Percentiles rank a stretch among this genome's conserved stretches.
phyloP scores from a whole-genome alignment of 306 rosid genomes.

The Parietaria judaica region DNA sequence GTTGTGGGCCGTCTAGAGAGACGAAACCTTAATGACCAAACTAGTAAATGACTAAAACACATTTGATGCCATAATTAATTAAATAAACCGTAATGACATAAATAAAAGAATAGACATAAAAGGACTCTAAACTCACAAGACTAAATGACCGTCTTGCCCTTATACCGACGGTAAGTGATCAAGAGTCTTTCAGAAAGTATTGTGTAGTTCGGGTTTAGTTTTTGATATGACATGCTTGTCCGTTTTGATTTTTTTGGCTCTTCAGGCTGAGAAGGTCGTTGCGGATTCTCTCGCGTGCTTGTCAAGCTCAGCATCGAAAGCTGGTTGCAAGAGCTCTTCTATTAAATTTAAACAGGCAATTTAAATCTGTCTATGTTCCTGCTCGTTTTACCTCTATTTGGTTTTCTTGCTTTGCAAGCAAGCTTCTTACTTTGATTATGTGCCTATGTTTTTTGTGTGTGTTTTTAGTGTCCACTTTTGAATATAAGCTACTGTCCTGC shows the following conservation, averaged over 20 bases:
- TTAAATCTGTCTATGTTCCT: neutral
- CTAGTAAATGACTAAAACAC: too few species aligned
- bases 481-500: constrained; percentile 82
- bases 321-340: constrained; percentile 25
- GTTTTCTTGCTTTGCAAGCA: neutral
- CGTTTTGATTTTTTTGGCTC: constrained; percentile 9
- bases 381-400: too few species aligned
- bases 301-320: constrained; percentile 28
- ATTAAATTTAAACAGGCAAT: constrained; percentile 61
- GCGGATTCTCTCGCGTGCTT: constrained; percentile 52
- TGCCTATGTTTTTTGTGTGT: constrained; percentile 16
- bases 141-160: too few species aligned
- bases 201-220: neutral
- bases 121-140: too few species aligned
- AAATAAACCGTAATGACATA: too few species aligned
- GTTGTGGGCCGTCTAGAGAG: too few species aligned
- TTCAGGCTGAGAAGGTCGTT: constrained; percentile 67
- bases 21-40: too few species aligned
- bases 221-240: constrained; percentile 7
- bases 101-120: too few species aligned
- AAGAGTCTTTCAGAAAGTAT: too few species aligned
- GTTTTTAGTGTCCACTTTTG: constrained; percentile 80
- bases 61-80: too few species aligned
- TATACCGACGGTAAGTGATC: too few species aligned
- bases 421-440: neutral